Evolutionary conservation across 805 yeast species (phyloP).

Genomic region (Blastobotrys peoriensis): DNA sequence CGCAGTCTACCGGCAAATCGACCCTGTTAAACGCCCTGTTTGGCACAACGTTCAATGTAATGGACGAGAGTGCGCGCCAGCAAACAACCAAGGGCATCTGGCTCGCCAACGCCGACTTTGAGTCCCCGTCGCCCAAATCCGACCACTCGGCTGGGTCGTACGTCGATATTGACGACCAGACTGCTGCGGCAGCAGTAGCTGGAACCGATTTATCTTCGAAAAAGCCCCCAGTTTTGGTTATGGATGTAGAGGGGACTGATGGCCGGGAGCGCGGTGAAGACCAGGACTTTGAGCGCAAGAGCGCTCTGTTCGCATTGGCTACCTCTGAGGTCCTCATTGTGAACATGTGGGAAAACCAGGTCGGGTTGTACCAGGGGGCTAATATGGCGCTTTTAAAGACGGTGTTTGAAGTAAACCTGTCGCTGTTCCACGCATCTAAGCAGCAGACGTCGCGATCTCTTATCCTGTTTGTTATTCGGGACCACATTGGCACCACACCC

Average conservation of each 20-base stretch:
- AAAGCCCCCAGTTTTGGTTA: conserved; percentile 51
- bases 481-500: conserved; percentile 85
- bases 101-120: conserved; percentile 51
- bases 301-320: conserved; percentile 89
- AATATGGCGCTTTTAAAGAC: conserved; percentile 93
- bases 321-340: conserved; percentile 87
- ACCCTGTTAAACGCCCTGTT: conserved; percentile 82
- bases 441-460: conserved; percentile 37
- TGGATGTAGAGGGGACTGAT: conserved; percentile 99
- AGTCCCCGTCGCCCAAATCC: neutral
- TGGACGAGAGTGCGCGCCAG: conserved; percentile 80
- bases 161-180: conserved; percentile 1
- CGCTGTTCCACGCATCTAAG: conserved; percentile 65
- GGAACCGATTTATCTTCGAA: neutral
- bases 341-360: conserved; percentile 95
- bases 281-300: conserved; percentile 95
- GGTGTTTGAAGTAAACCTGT: conserved; percentile 89
- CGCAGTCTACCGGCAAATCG: conserved; percentile 95
- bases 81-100: conserved; percentile 89
- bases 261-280: conserved; percentile 98
- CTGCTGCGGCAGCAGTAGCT: neutral
- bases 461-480: conserved; percentile 80
- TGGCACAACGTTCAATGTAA: conserved; percentile 83
- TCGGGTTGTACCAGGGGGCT: conserved; percentile 95
- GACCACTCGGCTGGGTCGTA: conserved; percentile 1